These are phyloP conservation scores for Apiospora pterosperma DNA, from an alignment of 2,329 filamentous ascomycete genomes.

Conservation along the genomic window DNA sequence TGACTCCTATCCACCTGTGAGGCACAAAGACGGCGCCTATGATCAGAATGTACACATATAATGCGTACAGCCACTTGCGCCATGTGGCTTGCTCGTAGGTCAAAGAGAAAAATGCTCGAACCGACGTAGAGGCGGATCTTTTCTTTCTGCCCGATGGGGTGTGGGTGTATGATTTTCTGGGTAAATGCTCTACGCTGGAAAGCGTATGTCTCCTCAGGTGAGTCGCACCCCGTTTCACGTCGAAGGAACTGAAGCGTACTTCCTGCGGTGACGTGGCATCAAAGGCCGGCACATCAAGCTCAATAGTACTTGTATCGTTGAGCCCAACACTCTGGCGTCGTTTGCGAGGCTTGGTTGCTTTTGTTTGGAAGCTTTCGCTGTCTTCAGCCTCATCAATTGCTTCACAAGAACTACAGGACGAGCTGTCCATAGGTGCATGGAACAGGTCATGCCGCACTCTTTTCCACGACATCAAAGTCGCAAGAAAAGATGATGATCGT, in stretches of 20 bases:
- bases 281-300: constrained; percentile 2
- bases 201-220: constrained; percentile 48
- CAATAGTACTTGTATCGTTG: constrained; percentile 12
- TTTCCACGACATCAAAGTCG: constrained; percentile 42
- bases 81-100: constrained; percentile 73
- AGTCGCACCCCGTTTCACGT: constrained; percentile 11
- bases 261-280: constrained; percentile 3
- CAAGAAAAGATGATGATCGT: constrained; percentile 31
- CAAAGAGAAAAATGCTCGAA: constrained; percentile 74
- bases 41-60: constrained; percentile 71
- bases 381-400: constrained; percentile 25
- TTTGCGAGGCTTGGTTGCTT: constrained; percentile 7
- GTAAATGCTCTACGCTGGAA: constrained; percentile 35
- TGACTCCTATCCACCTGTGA: constrained; percentile 53
- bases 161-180: constrained; percentile 40
- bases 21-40: constrained; percentile 59
- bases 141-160: constrained; percentile 66
- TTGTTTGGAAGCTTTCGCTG: constrained; percentile 17
- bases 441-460: constrained; percentile 40
- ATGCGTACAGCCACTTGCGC: constrained; percentile 81
- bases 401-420: constrained; percentile 29
- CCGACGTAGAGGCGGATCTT: constrained; percentile 58
- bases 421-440: constrained; percentile 25
- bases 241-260: constrained; percentile 7
- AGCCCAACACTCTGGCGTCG: constrained; percentile 17